Evolutionary conservation across 2,329 filamentous ascomycete species (phyloP).

Genomic region (Mollisiaceae sp.): DNA sequence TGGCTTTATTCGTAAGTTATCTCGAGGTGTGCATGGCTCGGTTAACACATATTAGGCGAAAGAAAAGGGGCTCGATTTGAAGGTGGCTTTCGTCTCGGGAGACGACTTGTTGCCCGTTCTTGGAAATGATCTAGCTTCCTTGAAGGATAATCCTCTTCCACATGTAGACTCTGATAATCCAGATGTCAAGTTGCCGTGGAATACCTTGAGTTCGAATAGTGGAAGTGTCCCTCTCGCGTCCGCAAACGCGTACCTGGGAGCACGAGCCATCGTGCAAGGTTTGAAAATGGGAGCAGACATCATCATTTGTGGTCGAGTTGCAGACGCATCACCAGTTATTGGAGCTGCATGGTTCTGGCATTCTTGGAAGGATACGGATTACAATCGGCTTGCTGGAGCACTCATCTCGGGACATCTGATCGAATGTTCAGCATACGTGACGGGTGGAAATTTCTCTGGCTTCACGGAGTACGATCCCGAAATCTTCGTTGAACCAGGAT

Average conservation of each 20-base stretch:
- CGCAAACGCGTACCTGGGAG: conserved; percentile 51
- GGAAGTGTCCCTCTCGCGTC: conserved; percentile 42
- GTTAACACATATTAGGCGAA: conserved; percentile 44
- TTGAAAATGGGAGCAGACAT: conserved; percentile 49
- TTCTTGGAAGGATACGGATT: conserved; percentile 46
- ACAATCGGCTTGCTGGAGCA: conserved; percentile 47
- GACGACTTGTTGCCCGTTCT: conserved; percentile 49
- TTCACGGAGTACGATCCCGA: conserved; percentile 43
- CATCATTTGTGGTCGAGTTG: conserved; percentile 50
- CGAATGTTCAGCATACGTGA: conserved; percentile 39
- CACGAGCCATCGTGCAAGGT: conserved; percentile 47
- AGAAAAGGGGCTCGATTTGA: conserved; percentile 51
- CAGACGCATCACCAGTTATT: conserved; percentile 50
- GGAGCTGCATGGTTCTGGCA: conserved; percentile 51
- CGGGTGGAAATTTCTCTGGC: conserved; percentile 28
- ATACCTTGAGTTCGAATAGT: conserved; percentile 37
- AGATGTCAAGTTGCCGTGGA: conserved; percentile 41
- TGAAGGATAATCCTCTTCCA: conserved; percentile 39
- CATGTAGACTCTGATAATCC: conserved; percentile 51
- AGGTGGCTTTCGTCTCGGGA: conserved; percentile 51
- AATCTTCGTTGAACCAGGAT: conserved; percentile 51
- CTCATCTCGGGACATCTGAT: conserved; percentile 42
- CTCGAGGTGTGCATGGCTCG: neutral
- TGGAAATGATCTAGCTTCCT: conserved; percentile 50
- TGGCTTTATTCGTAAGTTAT: conserved; percentile 4